A percentile compares a stretch with the other conserved stretches of the same genome.
phyloP scores from a whole-genome alignment of 164 flowering plant species.

The Stephania yunnanensis region DNA sequence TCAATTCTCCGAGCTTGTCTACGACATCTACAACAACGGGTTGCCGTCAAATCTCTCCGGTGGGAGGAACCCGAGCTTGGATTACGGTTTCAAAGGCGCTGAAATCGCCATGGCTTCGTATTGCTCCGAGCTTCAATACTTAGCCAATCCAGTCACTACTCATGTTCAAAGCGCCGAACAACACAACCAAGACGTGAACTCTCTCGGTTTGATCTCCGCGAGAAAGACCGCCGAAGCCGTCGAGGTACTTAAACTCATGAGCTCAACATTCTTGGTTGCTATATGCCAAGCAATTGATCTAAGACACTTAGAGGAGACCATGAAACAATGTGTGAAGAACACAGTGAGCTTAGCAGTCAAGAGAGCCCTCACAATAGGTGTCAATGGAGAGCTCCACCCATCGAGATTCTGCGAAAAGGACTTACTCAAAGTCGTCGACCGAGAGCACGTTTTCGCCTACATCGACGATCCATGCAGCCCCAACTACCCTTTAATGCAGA shows the following conservation, averaged over 20 bases:
- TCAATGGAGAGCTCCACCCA: constrained; percentile 49
- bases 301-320: constrained; percentile 58
- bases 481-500: constrained; percentile 46
- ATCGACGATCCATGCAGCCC: constrained; percentile 50
- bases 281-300: constrained; percentile 60
- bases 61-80: constrained; percentile 59
- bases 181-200: constrained; percentile 66
- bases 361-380: constrained; percentile 35
- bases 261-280: constrained; percentile 45
- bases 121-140: constrained; percentile 60
- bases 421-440: constrained; percentile 44
- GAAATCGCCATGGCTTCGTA: constrained; percentile 61
- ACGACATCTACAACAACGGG: constrained; percentile 60
- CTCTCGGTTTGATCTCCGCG: constrained; percentile 51
- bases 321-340: constrained; percentile 43
- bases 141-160: constrained; percentile 59
- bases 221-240: constrained; percentile 55
- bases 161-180: constrained; percentile 70
- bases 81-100: constrained; percentile 56
- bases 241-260: constrained; percentile 56
- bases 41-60: constrained; percentile 55
- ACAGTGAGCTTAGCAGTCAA: constrained; percentile 44
- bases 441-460: constrained; percentile 41
- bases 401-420: constrained; percentile 55
- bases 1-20: constrained; percentile 57